Evolutionary conservation across 2,329 filamentous ascomycete species (phyloP).

Genomic region (Rutstroemia sp.): DNA sequence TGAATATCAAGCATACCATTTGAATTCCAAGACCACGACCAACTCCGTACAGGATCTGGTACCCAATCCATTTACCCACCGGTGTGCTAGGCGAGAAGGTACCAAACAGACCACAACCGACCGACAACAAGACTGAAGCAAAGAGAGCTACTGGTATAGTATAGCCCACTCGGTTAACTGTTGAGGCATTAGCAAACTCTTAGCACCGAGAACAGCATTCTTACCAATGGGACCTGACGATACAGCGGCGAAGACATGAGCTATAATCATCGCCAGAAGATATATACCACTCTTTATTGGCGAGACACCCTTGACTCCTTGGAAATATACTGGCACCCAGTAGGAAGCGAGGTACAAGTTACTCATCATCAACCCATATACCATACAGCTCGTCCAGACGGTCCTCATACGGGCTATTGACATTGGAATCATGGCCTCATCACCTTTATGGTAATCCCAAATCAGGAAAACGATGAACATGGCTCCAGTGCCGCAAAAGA

Average conservation of each 20-base stretch:
- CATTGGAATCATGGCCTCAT: conserved; percentile 23
- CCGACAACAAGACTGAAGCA: conserved; percentile 23
- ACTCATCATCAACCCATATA: conserved; percentile 4
- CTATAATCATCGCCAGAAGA: conserved; percentile 33
- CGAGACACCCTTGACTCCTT: conserved; percentile 33
- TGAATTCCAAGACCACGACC: conserved; percentile 20
- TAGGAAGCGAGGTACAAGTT: conserved; percentile 4
- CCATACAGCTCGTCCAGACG: conserved; percentile 15
- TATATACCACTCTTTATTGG: conserved; percentile 31
- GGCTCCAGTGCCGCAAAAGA: conserved; percentile 17
- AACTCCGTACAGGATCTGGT: conserved; percentile 21
- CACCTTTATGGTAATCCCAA: conserved; percentile 21
- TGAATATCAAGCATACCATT: conserved; percentile 14
- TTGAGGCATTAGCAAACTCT: conserved; percentile 15
- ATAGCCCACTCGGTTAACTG: conserved; percentile 27
- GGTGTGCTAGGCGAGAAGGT: conserved; percentile 24
- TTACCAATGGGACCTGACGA: conserved; percentile 5
- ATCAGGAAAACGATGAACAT: conserved; percentile 19
- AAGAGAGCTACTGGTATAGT: conserved; percentile 30
- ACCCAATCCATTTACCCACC: conserved; percentile 23
- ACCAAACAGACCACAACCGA: conserved; percentile 27
- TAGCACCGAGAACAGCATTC: not conserved
- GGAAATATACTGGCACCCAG: conserved; percentile 32
- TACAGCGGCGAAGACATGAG: conserved; percentile 6
- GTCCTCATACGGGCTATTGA: conserved; percentile 16